Evolutionary conservation across 129 eudicot genomes (phyloP).

Genomic region (Pulicaria dysenterica): DNA sequence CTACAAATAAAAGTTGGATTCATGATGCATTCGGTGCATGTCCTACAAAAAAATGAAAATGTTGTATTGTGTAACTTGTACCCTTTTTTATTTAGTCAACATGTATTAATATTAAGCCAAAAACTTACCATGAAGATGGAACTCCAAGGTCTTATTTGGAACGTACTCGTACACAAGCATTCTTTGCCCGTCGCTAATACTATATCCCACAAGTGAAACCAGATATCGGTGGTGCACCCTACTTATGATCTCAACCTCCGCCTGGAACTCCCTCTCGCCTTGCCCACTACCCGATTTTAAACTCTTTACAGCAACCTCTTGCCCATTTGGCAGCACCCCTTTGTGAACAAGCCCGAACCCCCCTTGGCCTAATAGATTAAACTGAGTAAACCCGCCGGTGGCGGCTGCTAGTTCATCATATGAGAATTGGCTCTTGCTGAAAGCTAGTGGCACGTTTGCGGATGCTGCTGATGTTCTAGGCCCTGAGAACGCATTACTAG

Average conservation of each 20-base stretch:
- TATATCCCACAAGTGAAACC: constrained; percentile 75
- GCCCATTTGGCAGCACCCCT: constrained; percentile 64
- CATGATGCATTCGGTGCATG: constrained; percentile 38
- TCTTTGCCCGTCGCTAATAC: constrained; percentile 57
- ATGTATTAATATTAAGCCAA: constrained; percentile 19
- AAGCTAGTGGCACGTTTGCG: constrained; percentile 41
- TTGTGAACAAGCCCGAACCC: constrained; percentile 72
- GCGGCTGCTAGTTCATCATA: constrained; percentile 64
- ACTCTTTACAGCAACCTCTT: constrained; percentile 67
- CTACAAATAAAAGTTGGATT: constrained; percentile 44
- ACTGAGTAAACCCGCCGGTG: constrained; percentile 53
- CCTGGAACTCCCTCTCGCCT: constrained; percentile 76
- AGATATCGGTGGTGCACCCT: constrained; percentile 83
- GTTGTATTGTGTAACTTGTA: constrained; percentile 25
- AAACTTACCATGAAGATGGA: constrained; percentile 65
- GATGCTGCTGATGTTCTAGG: constrained; percentile 28
- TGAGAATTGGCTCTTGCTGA: constrained; percentile 54
- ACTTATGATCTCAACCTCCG: constrained; percentile 75
- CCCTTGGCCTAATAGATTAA: constrained; percentile 65
- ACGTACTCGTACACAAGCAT: constrained; percentile 74
- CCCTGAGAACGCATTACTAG: constrained; percentile 30
- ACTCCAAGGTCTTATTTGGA: constrained; percentile 64
- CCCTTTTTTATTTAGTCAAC: constrained; percentile 23
- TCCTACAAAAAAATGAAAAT: constrained; percentile 36
- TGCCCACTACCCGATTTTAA: constrained; percentile 80